phyloP scores from a whole-genome alignment of 73 alveolate species.

The Stentor coeruleus region DNA sequence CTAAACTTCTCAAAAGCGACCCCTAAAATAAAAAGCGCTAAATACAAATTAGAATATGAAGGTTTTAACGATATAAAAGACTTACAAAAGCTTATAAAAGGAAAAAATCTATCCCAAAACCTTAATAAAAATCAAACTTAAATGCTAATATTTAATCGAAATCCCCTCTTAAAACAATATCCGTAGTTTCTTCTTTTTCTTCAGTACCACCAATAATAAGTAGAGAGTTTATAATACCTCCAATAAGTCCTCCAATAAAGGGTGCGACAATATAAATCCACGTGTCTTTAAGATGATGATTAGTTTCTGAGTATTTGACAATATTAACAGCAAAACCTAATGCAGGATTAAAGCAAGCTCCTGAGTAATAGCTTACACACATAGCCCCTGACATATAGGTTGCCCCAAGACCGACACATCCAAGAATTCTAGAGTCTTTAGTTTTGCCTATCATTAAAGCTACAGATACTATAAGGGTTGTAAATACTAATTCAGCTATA shows the following conservation, averaged over 20 bases:
- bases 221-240: slow-evolving; percentile 1
- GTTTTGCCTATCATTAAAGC: slow-evolving; percentile 15
- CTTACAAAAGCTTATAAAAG: too few relatives aligned
- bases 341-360: slow-evolving; percentile 26
- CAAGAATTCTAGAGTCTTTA: background rate
- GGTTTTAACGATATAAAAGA: too few relatives aligned
- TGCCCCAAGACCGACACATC: background rate
- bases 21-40: too few relatives aligned
- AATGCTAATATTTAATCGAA: too few relatives aligned
- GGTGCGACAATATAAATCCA: slow-evolving; percentile 21
- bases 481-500: slow-evolving; percentile 15
- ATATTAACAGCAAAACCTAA: background rate
- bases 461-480: background rate
- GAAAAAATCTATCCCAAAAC: too few relatives aligned
- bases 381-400: background rate
- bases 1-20: too few relatives aligned
- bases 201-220: background rate
- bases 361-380: background rate
- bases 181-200: too few relatives aligned
- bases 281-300: background rate
- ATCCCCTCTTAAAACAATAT: too few relatives aligned
- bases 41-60: too few relatives aligned
- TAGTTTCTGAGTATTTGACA: background rate
- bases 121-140: too few relatives aligned
- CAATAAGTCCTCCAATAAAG: slow-evolving; percentile 11